Evolutionary conservation across 202 grass and related monocot genomes (phyloP).

Genomic region (Hordeum pubiflorum): DNA sequence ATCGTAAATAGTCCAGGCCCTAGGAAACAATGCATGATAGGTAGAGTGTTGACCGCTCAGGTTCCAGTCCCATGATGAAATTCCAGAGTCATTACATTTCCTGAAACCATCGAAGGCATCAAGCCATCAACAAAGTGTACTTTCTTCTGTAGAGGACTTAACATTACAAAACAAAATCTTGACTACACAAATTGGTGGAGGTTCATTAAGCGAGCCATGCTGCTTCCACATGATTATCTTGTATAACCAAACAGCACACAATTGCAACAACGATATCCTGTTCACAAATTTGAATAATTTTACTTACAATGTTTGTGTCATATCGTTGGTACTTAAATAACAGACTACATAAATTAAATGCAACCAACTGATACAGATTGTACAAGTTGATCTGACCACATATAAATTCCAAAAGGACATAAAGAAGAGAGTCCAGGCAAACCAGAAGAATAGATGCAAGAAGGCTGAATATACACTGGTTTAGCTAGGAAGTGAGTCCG

Average conservation of each 20-base stretch:
- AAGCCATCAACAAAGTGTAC: neutral
- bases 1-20: constrained; percentile 99
- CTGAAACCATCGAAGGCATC: constrained; percentile 40
- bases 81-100: constrained; percentile 68
- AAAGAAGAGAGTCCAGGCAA: neutral
- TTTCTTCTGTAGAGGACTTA: neutral
- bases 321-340: neutral
- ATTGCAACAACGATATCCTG: constrained; percentile 10
- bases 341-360: neutral
- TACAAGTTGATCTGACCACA: neutral
- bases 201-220: neutral
- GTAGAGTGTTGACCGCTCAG: constrained; percentile 91
- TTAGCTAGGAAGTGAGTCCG: neutral
- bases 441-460: neutral
- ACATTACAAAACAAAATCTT: constrained; percentile 5
- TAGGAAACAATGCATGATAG: constrained; percentile 95
- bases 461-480: neutral
- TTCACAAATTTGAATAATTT: constrained; percentile 1
- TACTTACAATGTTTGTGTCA: neutral
- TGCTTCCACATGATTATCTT: neutral
- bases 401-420: neutral
- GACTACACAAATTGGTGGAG: neutral
- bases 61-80: constrained; percentile 99
- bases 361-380: neutral
- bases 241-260: constrained; percentile 6